Base-by-base conservation (phyloP, 2,329 filamentous ascomycete genomes). In the Acarospora socialis region DNA sequence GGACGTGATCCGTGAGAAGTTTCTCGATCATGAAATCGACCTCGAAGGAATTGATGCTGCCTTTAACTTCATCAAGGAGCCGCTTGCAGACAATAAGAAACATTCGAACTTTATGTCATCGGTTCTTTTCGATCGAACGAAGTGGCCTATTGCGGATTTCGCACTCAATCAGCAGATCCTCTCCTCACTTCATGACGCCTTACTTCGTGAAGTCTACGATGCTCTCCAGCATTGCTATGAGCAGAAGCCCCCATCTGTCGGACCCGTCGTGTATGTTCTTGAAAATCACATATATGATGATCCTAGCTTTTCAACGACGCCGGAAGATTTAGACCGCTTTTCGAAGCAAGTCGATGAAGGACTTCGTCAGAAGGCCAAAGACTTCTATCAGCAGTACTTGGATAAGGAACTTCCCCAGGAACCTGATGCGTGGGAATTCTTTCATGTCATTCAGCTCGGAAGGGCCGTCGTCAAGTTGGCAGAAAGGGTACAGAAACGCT, bases 401-500 rank as follows among this genome's bases (percentile, higher is more conserved):
- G 72, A 86, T 36, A 73, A 77, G 39, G 71, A 86, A 47, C 76
- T 98, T 2, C 84, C 86, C 1, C 69, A 79, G 20, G 71, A 77
- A 34, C 77, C 82, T 44, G 74, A 84, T 42, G 69, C 81, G 30
- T 94, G 90, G 86, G 74, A 94, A 44, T 87, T 92, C 51, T 79
- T 71, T 40, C 82, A 95, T 53, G 78, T 95, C 35, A 83, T 94
- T 37, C 73, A 86, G 48, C 70, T 98, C 15, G 84, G 86, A 10
- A 82, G 90, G 50, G 73, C 75, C 1, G 82, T 95, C 4, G 77
- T 83, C 29, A 84, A 81, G 43, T 65, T 94, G 19, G 82, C 80
- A 41, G 77, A 92, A 46, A 81, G 78, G 50, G 92, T 94, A 31
- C 78, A 84, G 53, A 95, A 95, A 58, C 74, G 87, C 29, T 98